Base-by-base conservation (phyloP, 2,329 filamentous ascomycete species). In the Colletotrichum aenigma region DNA sequence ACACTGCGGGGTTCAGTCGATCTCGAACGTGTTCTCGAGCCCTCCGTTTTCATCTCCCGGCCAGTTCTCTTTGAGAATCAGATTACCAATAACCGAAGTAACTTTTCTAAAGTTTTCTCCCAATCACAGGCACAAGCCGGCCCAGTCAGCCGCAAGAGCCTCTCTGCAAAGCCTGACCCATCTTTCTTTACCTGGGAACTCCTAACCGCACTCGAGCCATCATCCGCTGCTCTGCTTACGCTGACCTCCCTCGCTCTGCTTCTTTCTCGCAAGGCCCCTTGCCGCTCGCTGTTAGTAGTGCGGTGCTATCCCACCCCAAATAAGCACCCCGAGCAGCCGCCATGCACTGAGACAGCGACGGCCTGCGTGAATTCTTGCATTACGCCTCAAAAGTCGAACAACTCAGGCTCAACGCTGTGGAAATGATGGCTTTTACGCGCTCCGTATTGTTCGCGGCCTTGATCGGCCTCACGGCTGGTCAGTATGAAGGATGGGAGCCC, bases 401-500 rank as follows among this genome's bases (percentile, higher is more conserved):
- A 60, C 48, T 13, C 32, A 28, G 28, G 28, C 28, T 28, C 32
- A 56, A 64, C 9, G 43, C 12, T 9, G 15, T 65, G 16, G n/a
- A 36, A 30, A 43, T n/a, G 15, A 24, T 76, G 69, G 30, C 18
- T 52, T 8, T 3, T 13, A n/a, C 69, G 32, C n/a, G 6, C n/a
- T 66, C 16, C 30, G 80, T 80, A 56, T 75, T 83, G 61, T 61
- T 80, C 73, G 81, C 82, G 75, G 34, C 34, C 34, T 4, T 36
- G 0, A 4, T 36, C 34, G 15, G 34, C 34, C 3, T 36, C 34
- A 3, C 34, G 7, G 3, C 3, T 7, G 34, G 7, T 4, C 38
- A 43, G 38, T 87, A 4, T 88, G 88, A 13, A 78, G 90, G 66
- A 85, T 90, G 78, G 91, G 89, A 4, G 76, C 79, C 7, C 79